These are phyloP conservation scores for Colletotrichum euphorbiae DNA, from an alignment of 2,329 filamentous ascomycete genomes.

Conservation along the genomic window DNA sequence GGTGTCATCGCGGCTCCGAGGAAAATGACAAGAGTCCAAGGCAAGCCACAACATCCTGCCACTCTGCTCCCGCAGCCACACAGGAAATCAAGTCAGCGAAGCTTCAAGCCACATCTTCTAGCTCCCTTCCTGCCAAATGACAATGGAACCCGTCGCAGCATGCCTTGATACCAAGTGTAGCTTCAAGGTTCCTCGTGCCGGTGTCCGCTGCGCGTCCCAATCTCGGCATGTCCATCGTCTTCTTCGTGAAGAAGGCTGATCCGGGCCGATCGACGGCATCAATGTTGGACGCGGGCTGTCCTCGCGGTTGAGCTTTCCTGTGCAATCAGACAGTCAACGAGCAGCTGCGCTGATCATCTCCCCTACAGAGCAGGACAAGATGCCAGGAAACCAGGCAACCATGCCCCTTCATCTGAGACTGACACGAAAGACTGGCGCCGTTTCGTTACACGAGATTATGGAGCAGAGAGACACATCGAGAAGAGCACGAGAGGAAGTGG, in stretches of 20 bases:
- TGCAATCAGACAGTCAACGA: background rate
- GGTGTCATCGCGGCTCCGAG: background rate
- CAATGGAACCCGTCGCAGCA: slow-evolving; percentile 4
- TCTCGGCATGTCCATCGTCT: slow-evolving; percentile 6
- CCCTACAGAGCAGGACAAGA: background rate
- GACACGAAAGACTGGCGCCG: slow-evolving; percentile 17
- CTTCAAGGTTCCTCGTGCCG: background rate
- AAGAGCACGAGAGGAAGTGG: background rate
- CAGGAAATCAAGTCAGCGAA: slow-evolving; percentile 8
- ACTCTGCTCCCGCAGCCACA: slow-evolving; percentile 7
- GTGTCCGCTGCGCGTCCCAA: slow-evolving; percentile 12
- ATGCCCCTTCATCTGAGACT: slow-evolving; percentile 9
- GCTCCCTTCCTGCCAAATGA: slow-evolving; percentile 15
- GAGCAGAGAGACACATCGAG: slow-evolving; percentile 22
- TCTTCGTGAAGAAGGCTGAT: slow-evolving; percentile 4
- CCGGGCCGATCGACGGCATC: slow-evolving; percentile 14
- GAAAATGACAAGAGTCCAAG: slow-evolving; percentile 22
- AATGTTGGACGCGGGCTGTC: no score
- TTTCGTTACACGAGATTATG: background rate
- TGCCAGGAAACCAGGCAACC: background rate
- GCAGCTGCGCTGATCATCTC: background rate
- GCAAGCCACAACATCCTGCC: slow-evolving; percentile 27
- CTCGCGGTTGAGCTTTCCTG: no score
- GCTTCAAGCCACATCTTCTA: slow-evolving; percentile 16
- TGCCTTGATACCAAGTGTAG: slow-evolving; percentile 1